Percentiles rank a stretch among this genome's conserved stretches.
phyloP scores from a whole-genome alignment of 495 filamentous ascomycete species.

The Penicillium psychrofluorescens region DNA sequence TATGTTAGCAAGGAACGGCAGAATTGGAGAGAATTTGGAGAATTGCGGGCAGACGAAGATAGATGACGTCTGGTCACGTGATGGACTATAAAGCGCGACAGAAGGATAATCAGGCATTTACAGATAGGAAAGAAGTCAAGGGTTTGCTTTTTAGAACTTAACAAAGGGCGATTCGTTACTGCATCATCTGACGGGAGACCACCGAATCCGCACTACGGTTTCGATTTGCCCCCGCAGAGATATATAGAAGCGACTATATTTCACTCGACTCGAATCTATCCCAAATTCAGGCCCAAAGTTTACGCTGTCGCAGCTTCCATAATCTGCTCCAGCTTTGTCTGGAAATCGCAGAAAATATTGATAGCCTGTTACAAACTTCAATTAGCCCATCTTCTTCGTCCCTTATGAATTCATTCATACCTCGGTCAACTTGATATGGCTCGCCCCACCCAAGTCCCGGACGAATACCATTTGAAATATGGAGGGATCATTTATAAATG shows the following conservation, averaged over 20 bases:
- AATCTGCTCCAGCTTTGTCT: slow-evolving; percentile 43
- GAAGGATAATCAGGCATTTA: no score
- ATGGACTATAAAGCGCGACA: neutral
- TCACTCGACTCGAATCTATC: no score
- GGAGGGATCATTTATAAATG: slow-evolving; percentile 34
- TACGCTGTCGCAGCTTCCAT: slow-evolving; percentile 11
- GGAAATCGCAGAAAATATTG: slow-evolving; percentile 55
- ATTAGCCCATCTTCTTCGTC: neutral
- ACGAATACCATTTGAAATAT: slow-evolving; percentile 45
- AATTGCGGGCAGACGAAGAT: slow-evolving; percentile 7
- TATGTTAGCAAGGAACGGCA: no score
- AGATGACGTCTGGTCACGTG: slow-evolving; percentile 25
- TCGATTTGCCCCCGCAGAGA: no score
- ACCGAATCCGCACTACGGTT: no score
- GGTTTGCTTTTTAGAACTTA: no score
- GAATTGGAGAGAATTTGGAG: slow-evolving; percentile 1
- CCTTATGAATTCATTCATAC: slow-evolving; percentile 12
- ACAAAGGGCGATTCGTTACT: no score
- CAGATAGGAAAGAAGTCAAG: no score
- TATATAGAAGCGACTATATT: no score
- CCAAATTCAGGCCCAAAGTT: no score
- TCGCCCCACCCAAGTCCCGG: slow-evolving; percentile 36
- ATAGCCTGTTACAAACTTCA: slow-evolving; percentile 33
- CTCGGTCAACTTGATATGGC: slow-evolving; percentile 46
- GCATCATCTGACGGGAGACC: no score